Conservation (phyloP, 495 filamentous ascomycete species). For the Penicillium pulvis region DNA sequence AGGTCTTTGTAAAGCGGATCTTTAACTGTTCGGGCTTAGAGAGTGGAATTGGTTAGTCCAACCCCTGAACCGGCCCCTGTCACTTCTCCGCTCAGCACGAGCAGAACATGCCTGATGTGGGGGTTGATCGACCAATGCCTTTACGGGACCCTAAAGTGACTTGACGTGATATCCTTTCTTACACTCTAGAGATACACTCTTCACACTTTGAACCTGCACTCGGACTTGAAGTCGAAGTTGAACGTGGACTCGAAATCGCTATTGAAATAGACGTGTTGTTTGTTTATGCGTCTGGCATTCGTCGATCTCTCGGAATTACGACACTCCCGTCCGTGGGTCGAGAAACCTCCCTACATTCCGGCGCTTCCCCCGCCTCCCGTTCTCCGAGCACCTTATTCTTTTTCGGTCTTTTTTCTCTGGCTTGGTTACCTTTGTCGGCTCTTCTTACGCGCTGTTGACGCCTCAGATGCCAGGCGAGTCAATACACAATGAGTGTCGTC, state of each 20-base stretch:
- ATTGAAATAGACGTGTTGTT: background rate
- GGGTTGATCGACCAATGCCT: constrained; percentile 25
- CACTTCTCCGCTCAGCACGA: constrained; percentile 31
- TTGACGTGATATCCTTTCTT: background rate
- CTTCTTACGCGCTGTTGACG: constrained; percentile 9
- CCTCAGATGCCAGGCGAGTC: constrained; percentile 27
- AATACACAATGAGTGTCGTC: constrained; percentile 45
- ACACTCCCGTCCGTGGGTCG: constrained; percentile 12
- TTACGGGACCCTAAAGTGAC: background rate
- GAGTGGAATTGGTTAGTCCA: constrained; percentile 14
- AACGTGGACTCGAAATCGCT: background rate
- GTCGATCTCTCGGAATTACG: constrained; percentile 24
- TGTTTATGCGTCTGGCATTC: constrained; percentile 15
- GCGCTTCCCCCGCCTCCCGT: constrained; percentile 13
- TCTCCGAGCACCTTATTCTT: constrained; percentile 14
- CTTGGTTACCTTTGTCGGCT: background rate
- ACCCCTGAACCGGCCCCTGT: constrained; percentile 35
- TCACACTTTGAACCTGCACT: background rate
- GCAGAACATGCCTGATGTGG: constrained; percentile 31
- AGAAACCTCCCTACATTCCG: constrained; percentile 27
- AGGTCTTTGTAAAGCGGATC: background rate
- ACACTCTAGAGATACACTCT: too few species aligned
- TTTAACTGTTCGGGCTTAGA: background rate
- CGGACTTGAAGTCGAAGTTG: too few species aligned
- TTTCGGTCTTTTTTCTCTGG: background rate